A percentile compares a stretch with the other conserved stretches of the same genome.
phyloP scores from a whole-genome alignment of 345 rosid species.

The Sisymbrium altissimum region DNA sequence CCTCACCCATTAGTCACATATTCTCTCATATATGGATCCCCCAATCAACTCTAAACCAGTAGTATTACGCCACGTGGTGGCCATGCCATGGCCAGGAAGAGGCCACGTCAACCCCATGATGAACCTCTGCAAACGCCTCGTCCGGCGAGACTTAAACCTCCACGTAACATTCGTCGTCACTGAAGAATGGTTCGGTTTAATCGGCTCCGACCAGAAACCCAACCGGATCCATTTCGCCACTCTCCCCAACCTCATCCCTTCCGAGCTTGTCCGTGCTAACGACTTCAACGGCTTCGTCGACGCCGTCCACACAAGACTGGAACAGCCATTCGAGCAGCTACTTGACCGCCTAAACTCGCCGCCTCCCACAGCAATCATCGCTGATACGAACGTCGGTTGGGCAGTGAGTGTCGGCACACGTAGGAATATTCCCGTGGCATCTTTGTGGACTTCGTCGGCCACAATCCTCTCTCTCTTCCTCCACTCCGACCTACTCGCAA shows the following conservation, averaged over 20 bases:
- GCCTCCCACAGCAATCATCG: constrained; percentile 26
- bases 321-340: constrained; percentile 45
- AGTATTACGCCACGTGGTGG: constrained; percentile 41
- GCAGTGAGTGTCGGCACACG: constrained; percentile 32
- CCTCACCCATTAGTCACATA: background rate
- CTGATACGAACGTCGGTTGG: constrained; percentile 40
- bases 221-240: constrained; percentile 33
- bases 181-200: constrained; percentile 62
- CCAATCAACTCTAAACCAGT: background rate
- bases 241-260: constrained; percentile 32
- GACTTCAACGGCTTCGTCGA: constrained; percentile 20
- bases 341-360: constrained; percentile 39
- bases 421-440: constrained; percentile 51
- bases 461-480: constrained; percentile 30
- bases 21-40: background rate
- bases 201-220: constrained; percentile 43
- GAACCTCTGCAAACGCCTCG: constrained; percentile 50
- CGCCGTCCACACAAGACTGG: constrained; percentile 10
- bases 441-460: constrained; percentile 44
- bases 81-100: constrained; percentile 60
- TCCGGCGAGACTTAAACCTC: constrained; percentile 33
- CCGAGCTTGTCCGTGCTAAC: constrained; percentile 26
- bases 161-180: constrained; percentile 56
- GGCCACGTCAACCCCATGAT: constrained; percentile 75
- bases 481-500: constrained; percentile 23